A percentile compares a stretch with the other conserved stretches of the same genome.
These are phyloP conservation scores for Pyrus hybrid DNA, from an alignment of 331 rosid species.

Conservation along the genomic window DNA sequence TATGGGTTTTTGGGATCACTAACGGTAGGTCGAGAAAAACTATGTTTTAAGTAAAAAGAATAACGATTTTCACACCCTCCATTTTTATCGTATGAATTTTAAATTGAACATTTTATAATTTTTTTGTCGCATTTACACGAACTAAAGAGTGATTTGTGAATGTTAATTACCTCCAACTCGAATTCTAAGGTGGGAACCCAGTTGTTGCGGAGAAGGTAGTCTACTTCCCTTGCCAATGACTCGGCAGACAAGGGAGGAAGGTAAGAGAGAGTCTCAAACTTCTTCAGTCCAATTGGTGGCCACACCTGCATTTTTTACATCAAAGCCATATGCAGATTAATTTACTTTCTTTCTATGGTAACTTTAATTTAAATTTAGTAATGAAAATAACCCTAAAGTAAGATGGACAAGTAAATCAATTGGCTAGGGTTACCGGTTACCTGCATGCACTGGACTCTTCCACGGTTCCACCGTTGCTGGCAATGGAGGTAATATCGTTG, in stretches of 20 bases:
- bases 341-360: not conserved
- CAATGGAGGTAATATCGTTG: slow-evolving; percentile 59
- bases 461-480: slow-evolving; percentile 71
- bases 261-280: slow-evolving; percentile 87
- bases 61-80: not conserved
- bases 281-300: slow-evolving; percentile 58
- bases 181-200: slow-evolving; percentile 87
- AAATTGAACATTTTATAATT: too few species aligned
- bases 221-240: slow-evolving; percentile 42
- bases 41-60: too few species aligned
- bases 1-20: too few species aligned
- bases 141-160: not conserved
- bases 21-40: too few species aligned
- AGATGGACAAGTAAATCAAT: not conserved
- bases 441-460: slow-evolving; percentile 57
- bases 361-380: not conserved
- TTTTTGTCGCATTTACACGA: not conserved
- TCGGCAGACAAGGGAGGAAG: slow-evolving; percentile 3
- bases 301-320: slow-evolving; percentile 48
- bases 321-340: not conserved
- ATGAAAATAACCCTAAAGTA: not conserved
- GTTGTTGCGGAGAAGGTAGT: slow-evolving; percentile 41
- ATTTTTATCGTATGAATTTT: not conserved
- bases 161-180: slow-evolving; percentile 32
- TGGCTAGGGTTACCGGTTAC: slow-evolving; percentile 30